These are phyloP conservation scores for Cladosporium phlei DNA, from an alignment of 2,329 filamentous ascomycete species.

Conservation along the genomic window DNA sequence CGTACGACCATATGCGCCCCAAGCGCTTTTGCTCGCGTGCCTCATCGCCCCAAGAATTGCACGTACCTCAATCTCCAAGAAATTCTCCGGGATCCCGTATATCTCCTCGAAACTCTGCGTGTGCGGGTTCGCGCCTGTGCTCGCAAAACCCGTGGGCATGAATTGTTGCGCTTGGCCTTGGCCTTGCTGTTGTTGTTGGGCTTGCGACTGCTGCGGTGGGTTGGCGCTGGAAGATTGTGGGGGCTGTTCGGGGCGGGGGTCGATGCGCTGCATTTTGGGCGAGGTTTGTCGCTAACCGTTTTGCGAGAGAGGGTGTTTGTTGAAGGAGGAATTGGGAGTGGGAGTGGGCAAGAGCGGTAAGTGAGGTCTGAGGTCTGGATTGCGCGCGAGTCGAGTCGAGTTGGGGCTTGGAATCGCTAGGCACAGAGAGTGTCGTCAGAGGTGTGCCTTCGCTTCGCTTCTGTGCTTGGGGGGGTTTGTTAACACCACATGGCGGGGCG, in stretches of 20 bases:
- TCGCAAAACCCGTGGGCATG: slow-evolving; percentile 31
- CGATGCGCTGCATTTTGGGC: slow-evolving; percentile 28
- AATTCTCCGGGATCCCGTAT: slow-evolving; percentile 97
- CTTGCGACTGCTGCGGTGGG: slow-evolving; percentile 12
- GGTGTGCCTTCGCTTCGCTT: too few relatives aligned
- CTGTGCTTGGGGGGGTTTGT: too few relatives aligned
- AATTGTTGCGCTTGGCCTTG: slow-evolving; percentile 8
- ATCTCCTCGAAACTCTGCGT: slow-evolving; percentile 95
- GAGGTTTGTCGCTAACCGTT: neutral
- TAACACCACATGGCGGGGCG: too few relatives aligned
- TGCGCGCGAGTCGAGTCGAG: too few relatives aligned
- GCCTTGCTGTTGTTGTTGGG: neutral
- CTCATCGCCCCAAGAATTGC: too few relatives aligned
- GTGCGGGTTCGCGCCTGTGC: slow-evolving; percentile 26
- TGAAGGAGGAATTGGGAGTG: too few relatives aligned
- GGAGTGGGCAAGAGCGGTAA: too few relatives aligned
- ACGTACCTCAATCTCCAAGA: slow-evolving; percentile 90
- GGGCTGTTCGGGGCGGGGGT: slow-evolving; percentile 22
- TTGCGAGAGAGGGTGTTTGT: too few relatives aligned
- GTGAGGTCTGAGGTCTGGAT: too few relatives aligned
- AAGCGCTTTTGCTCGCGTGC: neutral
- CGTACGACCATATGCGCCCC: too few relatives aligned
- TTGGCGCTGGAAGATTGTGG: slow-evolving; percentile 17
- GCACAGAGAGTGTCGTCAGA: too few relatives aligned
- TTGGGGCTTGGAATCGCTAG: too few relatives aligned